Evolutionary conservation across 2,329 filamentous ascomycete species (phyloP).

Genomic region (Botrytis pseudocinerea): DNA sequence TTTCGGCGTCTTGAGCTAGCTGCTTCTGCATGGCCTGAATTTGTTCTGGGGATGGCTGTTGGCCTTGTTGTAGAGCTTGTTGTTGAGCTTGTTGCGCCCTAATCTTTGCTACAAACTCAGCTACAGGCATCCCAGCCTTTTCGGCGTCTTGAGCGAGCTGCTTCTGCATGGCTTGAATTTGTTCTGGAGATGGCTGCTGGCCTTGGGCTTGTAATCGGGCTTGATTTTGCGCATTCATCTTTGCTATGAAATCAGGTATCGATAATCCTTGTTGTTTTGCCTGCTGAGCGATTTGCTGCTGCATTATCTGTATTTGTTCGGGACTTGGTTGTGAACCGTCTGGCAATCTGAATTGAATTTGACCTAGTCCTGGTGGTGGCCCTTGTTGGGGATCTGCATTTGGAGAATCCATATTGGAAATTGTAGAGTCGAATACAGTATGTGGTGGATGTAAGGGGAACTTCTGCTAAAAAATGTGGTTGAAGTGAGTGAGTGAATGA

Average conservation of each 20-base stretch:
- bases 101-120: constrained; percentile 75
- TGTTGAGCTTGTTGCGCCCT: constrained; percentile 56
- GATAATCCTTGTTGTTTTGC: constrained; percentile 83
- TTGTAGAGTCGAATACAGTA: not conserved
- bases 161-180: constrained; percentile 80
- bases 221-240: constrained; percentile 51
- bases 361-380: constrained; percentile 26
- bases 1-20: constrained; percentile 77
- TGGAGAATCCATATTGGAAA: constrained; percentile 13
- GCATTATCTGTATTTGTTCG: constrained; percentile 83
- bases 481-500: constrained; percentile 19
- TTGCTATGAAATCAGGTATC: constrained; percentile 78
- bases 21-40: constrained; percentile 81
- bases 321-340: constrained; percentile 60
- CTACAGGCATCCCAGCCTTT: constrained; percentile 80
- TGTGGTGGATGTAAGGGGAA: not conserved
- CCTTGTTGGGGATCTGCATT: constrained; percentile 12
- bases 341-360: constrained; percentile 34
- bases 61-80: constrained; percentile 48
- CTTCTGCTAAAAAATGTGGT: not conserved
- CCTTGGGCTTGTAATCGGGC: constrained; percentile 20
- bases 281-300: constrained; percentile 77
- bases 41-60: constrained; percentile 75
- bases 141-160: constrained; percentile 80
- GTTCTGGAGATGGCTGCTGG: constrained; percentile 70